A percentile compares a stretch with the other conserved stretches of the same genome.
Conservation (phyloP, 495 filamentous ascomycete genomes). For the Penicillium steckii region DNA sequence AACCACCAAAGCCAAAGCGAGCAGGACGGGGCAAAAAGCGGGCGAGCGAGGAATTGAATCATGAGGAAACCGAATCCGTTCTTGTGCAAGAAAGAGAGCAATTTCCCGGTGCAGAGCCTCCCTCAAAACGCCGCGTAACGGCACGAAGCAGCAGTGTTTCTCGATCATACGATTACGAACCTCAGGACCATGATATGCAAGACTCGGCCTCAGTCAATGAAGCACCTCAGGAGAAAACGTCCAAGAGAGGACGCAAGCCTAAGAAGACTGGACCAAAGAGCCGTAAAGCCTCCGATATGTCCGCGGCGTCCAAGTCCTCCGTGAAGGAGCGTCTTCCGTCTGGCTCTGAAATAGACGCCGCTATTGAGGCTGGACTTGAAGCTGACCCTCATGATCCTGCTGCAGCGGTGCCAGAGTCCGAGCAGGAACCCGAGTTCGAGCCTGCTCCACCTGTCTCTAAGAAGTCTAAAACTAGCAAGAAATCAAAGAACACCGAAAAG, state of each 20-base stretch:
- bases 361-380: slow-evolving; percentile 64
- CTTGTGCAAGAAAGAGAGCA: slow-evolving; percentile 16
- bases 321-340: slow-evolving; percentile 41
- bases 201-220: slow-evolving; percentile 26
- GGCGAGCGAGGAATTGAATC: slow-evolving; percentile 58
- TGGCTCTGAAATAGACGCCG: slow-evolving; percentile 69
- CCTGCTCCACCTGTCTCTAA: slow-evolving; percentile 33
- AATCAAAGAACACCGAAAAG: slow-evolving; percentile 29
- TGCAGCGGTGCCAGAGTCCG: slow-evolving; percentile 7
- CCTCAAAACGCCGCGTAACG: slow-evolving; percentile 65
- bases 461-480: slow-evolving; percentile 40
- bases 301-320: slow-evolving; percentile 41
- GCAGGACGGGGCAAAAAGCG: slow-evolving; percentile 61
- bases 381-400: slow-evolving; percentile 14
- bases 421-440: neutral
- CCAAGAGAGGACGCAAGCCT: slow-evolving; percentile 40
- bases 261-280: slow-evolving; percentile 44
- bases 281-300: slow-evolving; percentile 55
- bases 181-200: slow-evolving; percentile 19
- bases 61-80: slow-evolving; percentile 35
- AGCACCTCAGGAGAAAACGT: slow-evolving; percentile 20
- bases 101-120: slow-evolving; percentile 49
- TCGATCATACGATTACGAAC: slow-evolving; percentile 19
- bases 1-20: slow-evolving; percentile 40
- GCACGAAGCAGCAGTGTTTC: slow-evolving; percentile 46